Evolutionary conservation across 805 yeast species (phyloP).

Genomic region (Blastobotrys mokoenaii): DNA sequence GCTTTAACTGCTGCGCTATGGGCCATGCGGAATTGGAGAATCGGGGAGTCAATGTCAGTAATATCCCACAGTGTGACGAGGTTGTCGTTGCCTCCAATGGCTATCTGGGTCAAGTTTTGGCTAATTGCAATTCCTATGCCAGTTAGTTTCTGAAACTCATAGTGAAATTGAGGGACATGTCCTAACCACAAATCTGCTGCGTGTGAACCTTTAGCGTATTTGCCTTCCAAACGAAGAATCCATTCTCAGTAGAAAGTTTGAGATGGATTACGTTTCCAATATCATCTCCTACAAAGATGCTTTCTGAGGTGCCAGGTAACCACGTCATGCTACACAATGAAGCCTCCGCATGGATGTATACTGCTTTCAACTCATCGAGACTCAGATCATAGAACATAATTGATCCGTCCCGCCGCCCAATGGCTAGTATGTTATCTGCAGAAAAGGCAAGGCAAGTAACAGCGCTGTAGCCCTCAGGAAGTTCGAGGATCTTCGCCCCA

Average conservation of each 20-base stretch:
- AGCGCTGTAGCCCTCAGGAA: constrained; percentile 5
- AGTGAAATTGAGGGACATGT: no score
- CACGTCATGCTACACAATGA: constrained; percentile 46
- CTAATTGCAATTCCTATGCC: constrained; percentile 50
- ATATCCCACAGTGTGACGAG: constrained; percentile 73
- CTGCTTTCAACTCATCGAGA: constrained; percentile 24
- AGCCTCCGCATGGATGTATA: constrained; percentile 33
- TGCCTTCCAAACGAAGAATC: neutral
- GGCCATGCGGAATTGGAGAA: constrained; percentile 39
- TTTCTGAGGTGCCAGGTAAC: constrained; percentile 35
- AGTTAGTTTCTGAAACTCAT: neutral
- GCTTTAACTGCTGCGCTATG: constrained; percentile 90
- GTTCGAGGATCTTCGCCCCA: constrained; percentile 37
- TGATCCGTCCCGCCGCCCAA: constrained; percentile 15
- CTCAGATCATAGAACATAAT: constrained; percentile 22
- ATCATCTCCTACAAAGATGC: constrained; percentile 59
- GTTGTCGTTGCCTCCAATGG: constrained; percentile 83
- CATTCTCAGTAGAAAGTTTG: neutral
- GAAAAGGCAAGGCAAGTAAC: constrained; percentile 12
- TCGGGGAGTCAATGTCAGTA: constrained; percentile 33
- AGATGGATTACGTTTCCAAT: constrained; percentile 41
- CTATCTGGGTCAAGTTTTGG: constrained; percentile 45
- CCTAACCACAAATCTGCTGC: constrained; percentile 53
- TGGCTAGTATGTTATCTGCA: constrained; percentile 11
- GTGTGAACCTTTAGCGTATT: constrained; percentile 37